Percentiles rank a stretch among this genome's conserved stretches.
These are phyloP conservation scores for Ophidiomyces ophidiicola DNA, from an alignment of 2,329 filamentous ascomycete genomes.

Conservation along the genomic window DNA sequence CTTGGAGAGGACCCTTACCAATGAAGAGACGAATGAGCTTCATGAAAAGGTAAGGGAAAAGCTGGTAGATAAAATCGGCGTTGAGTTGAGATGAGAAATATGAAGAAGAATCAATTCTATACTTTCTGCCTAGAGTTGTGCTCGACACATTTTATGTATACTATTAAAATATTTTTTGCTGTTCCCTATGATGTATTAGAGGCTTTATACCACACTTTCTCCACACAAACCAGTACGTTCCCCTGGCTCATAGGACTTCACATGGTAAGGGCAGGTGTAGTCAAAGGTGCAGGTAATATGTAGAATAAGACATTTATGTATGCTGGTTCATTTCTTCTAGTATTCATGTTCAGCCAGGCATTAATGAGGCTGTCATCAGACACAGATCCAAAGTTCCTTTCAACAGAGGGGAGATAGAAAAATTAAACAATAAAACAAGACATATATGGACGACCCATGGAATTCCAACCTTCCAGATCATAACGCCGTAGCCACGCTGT, in stretches of 20 bases:
- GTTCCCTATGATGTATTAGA: too few relatives aligned
- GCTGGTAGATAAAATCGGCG: conserved; percentile 59
- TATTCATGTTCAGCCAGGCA: too few relatives aligned
- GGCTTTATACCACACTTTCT: too few relatives aligned
- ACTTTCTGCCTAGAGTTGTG: neutral
- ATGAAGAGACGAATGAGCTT: conserved; percentile 62
- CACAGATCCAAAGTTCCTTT: neutral
- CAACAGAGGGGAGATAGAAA: conserved; percentile 13
- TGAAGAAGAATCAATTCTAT: neutral
- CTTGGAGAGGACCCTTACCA: conserved; percentile 78
- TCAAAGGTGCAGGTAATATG: too few relatives aligned
- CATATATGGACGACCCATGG: neutral
- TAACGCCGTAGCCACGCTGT: conserved; percentile 13
- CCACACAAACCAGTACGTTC: too few relatives aligned
- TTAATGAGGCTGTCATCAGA: neutral
- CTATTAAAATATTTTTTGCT: neutral
- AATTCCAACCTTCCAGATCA: conserved; percentile 1
- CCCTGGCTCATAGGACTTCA: too few relatives aligned
- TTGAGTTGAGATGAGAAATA: conserved; percentile 55
- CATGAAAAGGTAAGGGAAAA: conserved; percentile 56
- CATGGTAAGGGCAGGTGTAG: too few relatives aligned
- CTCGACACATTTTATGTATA: neutral
- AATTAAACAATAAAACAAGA: neutral
- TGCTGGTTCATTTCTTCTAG: too few relatives aligned
- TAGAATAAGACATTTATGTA: too few relatives aligned